Evolutionary conservation across 169 alveolate genomes (phyloP), one percentile per base, ranked within the genome.

Genomic region (Eimeria tenella): DNA sequence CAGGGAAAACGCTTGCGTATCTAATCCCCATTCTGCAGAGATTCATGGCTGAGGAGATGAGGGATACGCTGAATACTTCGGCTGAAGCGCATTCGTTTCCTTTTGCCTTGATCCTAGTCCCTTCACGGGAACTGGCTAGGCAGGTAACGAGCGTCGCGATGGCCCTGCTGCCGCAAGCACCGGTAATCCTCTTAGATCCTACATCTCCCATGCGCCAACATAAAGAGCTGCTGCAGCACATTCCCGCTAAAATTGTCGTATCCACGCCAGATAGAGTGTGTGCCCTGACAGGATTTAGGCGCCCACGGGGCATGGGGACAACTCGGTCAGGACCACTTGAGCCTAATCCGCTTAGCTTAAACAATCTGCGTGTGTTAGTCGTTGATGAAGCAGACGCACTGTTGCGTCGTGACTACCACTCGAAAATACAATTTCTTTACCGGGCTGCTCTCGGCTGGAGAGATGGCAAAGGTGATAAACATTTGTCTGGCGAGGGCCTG

Each of bases 1-100:
- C 99, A 49, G 99, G 99, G 4, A 98, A 98, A 93, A 98, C 99
- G 42, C 96, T 98, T 86, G 97, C 98, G 9, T 98, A 96, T 95
- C 93, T 97, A 50, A 95, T 98, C 11, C 99, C 99, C 6, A 77
- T 92, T n/a, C 81, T 92, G 65, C 93, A 92, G 60, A 86, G 95
- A 25, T 55, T 87, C 11, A 49, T 65, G 55, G 52, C 62, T 31
- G 63, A 52, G 58, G 79, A 31, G 19, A 58, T 60, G 19, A 23
- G n/a, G 49, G 58, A 23, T 17, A 31, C 31, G 86, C 19, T 55
- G 70, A 58, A n/a, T 21, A 11, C 21, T 23, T 49, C 86, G 31
- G 56, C 53, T 8, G 84, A 31, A 1, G 50, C 79, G 13, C 13
- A 21, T 23, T 60, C 86, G 8, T 58, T 58, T 25, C 81, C 86